Base-by-base conservation (phyloP, 768 basidiomycete genomes). In the Mycena galopus region DNA sequence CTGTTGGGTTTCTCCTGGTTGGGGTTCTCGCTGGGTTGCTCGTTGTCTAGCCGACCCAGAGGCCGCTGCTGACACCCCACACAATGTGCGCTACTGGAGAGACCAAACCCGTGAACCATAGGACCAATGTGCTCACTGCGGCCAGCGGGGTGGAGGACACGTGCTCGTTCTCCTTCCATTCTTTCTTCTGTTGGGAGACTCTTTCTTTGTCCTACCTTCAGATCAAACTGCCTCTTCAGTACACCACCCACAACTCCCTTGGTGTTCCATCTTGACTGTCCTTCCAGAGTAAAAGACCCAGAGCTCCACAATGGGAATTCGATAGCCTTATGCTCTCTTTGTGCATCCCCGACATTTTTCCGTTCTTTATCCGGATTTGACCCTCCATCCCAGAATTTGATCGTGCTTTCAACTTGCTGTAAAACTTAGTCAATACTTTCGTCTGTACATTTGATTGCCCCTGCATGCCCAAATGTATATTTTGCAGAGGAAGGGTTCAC, bases 121-220 rank as follows among this genome's bases (percentile, higher is more conserved):
- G 29, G 0, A 57, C 11, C 56, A 57, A 12, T 57, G 56, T 33
- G 30, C 56, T 17, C 12, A 14, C 30, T 57, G 56, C 19, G 56
- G 56, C 21, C 35, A 33, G 56, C 56, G 56, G 29, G 56, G 56
- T 4, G 56, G 56, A 57, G 56, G 56, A n/a, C 56, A 57, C 21
- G 56, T 33, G 56, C 35, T 19, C 32, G 56, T 35, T 21, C 33
- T 21, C 33, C 35, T 10, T 8, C 10, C 1, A 19, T 27, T 32
- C 33, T 33, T 23, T 0, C 9, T 12, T 21, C 35, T 9, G 3
- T 19, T 10, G 9, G 21, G 17, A 23, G 12, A 29, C 29, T 29
- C 17, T 10, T 57, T 57, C 32, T 32, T 29, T 57, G 19, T 57
- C n/a, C 25, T 32, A 11, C 19, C 55, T 47, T 25, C 29, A 57